A percentile compares a stretch with the other conserved stretches of the same genome.
These are phyloP conservation scores for Nakazawaea pomicola DNA, from an alignment of 805 yeast genomes.

Conservation along the genomic window DNA sequence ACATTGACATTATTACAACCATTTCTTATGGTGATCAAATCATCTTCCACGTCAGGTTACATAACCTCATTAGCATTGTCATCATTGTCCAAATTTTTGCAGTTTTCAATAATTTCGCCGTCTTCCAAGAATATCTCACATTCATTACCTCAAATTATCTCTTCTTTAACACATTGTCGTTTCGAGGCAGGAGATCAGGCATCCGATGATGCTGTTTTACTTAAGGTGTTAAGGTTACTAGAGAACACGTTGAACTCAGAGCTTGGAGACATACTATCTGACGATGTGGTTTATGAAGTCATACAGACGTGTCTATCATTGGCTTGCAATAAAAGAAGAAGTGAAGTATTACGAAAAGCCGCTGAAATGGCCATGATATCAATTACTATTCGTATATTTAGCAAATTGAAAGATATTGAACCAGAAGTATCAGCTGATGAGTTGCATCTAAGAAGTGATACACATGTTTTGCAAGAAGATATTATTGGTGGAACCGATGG, in stretches of 20 bases:
- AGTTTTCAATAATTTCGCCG: slow-evolving; percentile 58
- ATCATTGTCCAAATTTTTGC: slow-evolving; percentile 68
- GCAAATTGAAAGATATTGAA: slow-evolving; percentile 50
- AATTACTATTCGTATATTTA: slow-evolving; percentile 65
- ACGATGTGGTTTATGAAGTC: slow-evolving; percentile 81
- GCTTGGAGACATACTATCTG: slow-evolving; percentile 62
- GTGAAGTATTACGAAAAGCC: slow-evolving; percentile 82
- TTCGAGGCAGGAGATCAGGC: slow-evolving; percentile 93
- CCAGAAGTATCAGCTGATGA: slow-evolving; percentile 28
- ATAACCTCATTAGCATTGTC: slow-evolving; percentile 79
- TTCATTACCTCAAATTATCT: slow-evolving; percentile 60
- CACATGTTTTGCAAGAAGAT: slow-evolving; percentile 47
- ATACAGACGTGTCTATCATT: slow-evolving; percentile 86
- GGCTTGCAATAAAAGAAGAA: slow-evolving; percentile 87
- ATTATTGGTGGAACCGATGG: slow-evolving; percentile 44
- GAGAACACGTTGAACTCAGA: slow-evolving; percentile 64
- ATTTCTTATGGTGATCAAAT: slow-evolving; percentile 74
- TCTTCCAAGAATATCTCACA: slow-evolving; percentile 50
- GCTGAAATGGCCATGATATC: slow-evolving; percentile 79
- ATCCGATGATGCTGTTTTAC: slow-evolving; percentile 85
- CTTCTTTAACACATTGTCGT: slow-evolving; percentile 85
- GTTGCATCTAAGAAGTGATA: slow-evolving; percentile 24
- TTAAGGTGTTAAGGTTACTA: slow-evolving; percentile 74
- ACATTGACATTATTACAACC: slow-evolving; percentile 78
- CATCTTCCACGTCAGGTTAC: slow-evolving; percentile 80